A percentile compares a stretch with the other conserved stretches of the same genome.
Evolutionary conservation across 805 yeast genomes (phyloP).

Genomic region (Yamadazyma philogaea): DNA sequence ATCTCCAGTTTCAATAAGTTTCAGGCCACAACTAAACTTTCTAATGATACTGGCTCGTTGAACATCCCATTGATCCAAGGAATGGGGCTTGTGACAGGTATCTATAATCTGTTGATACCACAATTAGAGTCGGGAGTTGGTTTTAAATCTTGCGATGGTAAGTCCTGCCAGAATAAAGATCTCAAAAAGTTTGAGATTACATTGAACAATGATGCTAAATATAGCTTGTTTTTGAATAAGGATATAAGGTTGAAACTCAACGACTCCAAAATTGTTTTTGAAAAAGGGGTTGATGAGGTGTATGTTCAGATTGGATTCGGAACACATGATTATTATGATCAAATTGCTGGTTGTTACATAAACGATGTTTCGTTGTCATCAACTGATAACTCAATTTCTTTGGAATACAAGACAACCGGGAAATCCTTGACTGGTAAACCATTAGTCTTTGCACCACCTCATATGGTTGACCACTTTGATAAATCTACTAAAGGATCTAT

Average conservation of each 20-base stretch:
- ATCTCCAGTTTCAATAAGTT: slow-evolving; percentile 14
- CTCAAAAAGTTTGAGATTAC: slow-evolving; percentile 16
- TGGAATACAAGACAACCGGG: slow-evolving; percentile 45
- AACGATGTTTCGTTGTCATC: slow-evolving; percentile 43
- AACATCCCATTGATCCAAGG: slow-evolving; percentile 72
- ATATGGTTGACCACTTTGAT: slow-evolving; percentile 50
- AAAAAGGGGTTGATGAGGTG: slow-evolving; percentile 15
- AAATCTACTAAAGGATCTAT: slow-evolving; percentile 22
- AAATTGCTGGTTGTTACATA: slow-evolving; percentile 62
- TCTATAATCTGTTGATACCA: slow-evolving; percentile 50
- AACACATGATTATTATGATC: slow-evolving; percentile 42
- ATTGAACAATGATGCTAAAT: slow-evolving; percentile 15
- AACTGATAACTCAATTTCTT: slow-evolving; percentile 33
- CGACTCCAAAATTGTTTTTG: slow-evolving; percentile 17
- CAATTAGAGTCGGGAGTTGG: slow-evolving; percentile 53
- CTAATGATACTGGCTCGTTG: slow-evolving; percentile 43
- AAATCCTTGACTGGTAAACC: slow-evolving; percentile 40
- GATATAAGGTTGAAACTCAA: slow-evolving; percentile 17
- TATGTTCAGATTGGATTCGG: slow-evolving; percentile 29
- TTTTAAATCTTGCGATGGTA: slow-evolving; percentile 11
- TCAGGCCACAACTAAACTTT: slow-evolving; percentile 14
- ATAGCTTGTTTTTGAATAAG: slow-evolving; percentile 23
- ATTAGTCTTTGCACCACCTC: slow-evolving; percentile 66
- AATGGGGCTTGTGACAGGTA: slow-evolving; percentile 72
- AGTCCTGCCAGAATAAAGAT: slow-evolving; percentile 13